These are phyloP conservation scores for Gossypium australe DNA, from an alignment of 345 rosid genomes.

Conservation along the genomic window DNA sequence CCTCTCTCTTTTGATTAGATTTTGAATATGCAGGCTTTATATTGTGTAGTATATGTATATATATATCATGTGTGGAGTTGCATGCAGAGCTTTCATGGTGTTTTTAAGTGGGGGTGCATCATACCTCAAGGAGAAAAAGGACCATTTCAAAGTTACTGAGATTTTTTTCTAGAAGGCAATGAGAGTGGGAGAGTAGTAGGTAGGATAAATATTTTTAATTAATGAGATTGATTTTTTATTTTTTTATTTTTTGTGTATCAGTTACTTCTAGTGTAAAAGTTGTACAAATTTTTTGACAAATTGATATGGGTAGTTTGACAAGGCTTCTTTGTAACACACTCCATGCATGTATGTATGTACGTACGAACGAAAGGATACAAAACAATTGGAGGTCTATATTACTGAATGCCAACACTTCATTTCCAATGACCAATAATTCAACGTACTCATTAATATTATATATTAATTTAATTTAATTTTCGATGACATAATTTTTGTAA, in stretches of 20 bases:
- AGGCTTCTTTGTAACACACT: neutral
- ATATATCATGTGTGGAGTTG: too few species aligned
- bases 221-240: neutral
- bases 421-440: neutral
- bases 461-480: too few species aligned
- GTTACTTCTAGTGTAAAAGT: conserved; percentile 4
- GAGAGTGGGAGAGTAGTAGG: neutral
- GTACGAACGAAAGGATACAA: neutral
- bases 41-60: too few species aligned
- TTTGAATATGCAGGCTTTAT: too few species aligned
- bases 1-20: too few species aligned
- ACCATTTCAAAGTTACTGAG: too few species aligned
- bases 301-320: conserved; percentile 15
- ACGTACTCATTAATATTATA: neutral
- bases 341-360: neutral
- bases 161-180: too few species aligned
- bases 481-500: too few species aligned
- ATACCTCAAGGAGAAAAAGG: too few species aligned
- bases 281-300: conserved; percentile 17
- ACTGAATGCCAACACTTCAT: neutral
- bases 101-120: too few species aligned
- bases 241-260: neutral
- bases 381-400: neutral
- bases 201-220: neutral
- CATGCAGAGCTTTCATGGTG: too few species aligned